Evolutionary conservation across 177 flowering plant species (phyloP), one percentile per base, ranked within the genome.

Genomic region (Vitis hybrid): DNA sequence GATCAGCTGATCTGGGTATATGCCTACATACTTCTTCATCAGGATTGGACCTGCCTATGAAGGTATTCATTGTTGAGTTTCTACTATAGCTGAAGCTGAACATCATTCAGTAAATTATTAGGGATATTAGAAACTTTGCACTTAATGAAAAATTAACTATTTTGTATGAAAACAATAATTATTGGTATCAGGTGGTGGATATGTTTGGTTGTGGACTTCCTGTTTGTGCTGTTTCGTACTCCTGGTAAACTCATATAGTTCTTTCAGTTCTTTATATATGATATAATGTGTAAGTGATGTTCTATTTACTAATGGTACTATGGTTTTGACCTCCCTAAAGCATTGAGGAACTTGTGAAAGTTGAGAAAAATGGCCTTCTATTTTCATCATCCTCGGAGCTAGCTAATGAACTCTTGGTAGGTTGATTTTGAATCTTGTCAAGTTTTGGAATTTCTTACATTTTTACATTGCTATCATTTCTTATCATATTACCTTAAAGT

Each of bases 141-240:
- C 31, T 39, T 5, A 39, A 39, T 39, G 9, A 8, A 39, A 39
- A 39, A 39, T 39, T 39, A 39, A 39, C 48, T 39, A 39, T 39
- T 39, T 39, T 39, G 48, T 39, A 39, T 39, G 9, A 39, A 1
- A 5, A 39, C 48, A 39, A 39, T 14, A 58, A 45, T 65, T 64
- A 26, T 5, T 69, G 63, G 52, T 20, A 31, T 65, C 77, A 95
- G 99, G 96, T 95, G 63, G 98, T 95, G 63, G 98, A 95, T 75
- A 95, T 95, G 98, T 93, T 93, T 78, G 99, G 98, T 49, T 93
- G 99, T 82, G 96, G 99, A 56, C 76, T 95, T 53, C 99, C 99
- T 62, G 99, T 93, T 62, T 93, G 98, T 84, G 97, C 97, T 70
- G 96, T 86, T 72, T 91, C 97, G 16, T 95, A 83, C 84, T 91